These are phyloP conservation scores for Silybum marianum DNA, from an alignment of 129 eudicot genomes.

Conservation along the genomic window DNA sequence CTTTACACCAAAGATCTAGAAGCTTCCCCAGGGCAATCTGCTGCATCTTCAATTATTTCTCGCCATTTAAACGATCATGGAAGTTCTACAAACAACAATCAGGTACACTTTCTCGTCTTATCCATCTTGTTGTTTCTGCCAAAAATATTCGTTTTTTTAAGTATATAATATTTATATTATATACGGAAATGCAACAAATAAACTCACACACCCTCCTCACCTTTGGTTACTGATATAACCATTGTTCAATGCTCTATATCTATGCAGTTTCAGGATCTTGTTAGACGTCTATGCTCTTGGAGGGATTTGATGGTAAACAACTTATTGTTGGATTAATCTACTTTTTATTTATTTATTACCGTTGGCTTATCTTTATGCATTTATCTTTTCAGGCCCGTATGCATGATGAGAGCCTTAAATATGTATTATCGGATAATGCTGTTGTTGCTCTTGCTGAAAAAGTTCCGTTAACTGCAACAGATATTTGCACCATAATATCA, in stretches of 20 bases:
- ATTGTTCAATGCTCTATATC: constrained; percentile 11
- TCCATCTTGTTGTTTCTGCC: constrained; percentile 10
- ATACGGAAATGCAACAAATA: too few species aligned
- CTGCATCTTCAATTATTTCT: constrained; percentile 81
- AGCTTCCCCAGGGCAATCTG: constrained; percentile 84
- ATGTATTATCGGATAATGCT: constrained; percentile 81
- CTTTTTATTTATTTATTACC: neutral
- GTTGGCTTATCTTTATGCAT: neutral
- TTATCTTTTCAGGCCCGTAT: constrained; percentile 77
- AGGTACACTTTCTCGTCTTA: constrained; percentile 34
- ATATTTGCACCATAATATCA: constrained; percentile 50
- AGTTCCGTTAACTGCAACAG: constrained; percentile 48
- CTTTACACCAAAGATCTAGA: constrained; percentile 79
- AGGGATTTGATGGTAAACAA: constrained; percentile 84
- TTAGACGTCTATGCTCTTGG: constrained; percentile 81
- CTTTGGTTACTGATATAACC: too few species aligned
- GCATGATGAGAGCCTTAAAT: constrained; percentile 97
- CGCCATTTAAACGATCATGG: constrained; percentile 74
- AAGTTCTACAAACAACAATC: constrained; percentile 28
- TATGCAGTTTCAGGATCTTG: constrained; percentile 71
- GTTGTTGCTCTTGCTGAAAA: constrained; percentile 66
- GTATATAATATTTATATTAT: too few species aligned
- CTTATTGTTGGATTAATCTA: constrained; percentile 28
- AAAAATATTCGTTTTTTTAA: too few species aligned
- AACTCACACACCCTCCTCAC: too few species aligned